Conservation (phyloP, 768 basidiomycete species). For the Clavaria fumosa region DNA sequence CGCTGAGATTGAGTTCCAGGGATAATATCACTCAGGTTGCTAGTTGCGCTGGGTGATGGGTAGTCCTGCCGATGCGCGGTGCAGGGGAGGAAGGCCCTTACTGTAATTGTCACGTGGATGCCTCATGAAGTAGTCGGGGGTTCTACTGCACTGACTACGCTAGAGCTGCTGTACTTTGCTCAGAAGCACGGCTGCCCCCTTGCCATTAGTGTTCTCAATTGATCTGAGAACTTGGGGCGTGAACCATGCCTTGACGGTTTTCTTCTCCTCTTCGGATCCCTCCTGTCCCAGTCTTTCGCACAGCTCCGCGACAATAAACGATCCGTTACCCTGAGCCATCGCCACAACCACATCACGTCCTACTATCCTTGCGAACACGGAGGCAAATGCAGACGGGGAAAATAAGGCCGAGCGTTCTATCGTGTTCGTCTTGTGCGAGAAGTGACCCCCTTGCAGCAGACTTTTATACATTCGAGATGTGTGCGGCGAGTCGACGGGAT, state of each 20-base stretch:
- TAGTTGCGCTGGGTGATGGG: no score
- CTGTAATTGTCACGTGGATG: no score
- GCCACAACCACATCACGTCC: conserved; percentile 34
- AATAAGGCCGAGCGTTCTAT: conserved; percentile 40
- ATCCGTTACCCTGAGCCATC: conserved; percentile 48
- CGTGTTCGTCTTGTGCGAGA: conserved; percentile 40
- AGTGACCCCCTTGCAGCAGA: conserved; percentile 85
- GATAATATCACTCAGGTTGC: no score
- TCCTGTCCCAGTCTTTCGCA: conserved; percentile 39
- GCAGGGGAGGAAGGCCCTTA: no score
- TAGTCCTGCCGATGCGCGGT: no score
- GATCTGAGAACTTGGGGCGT: conserved; percentile 26
- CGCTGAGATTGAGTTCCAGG: no score
- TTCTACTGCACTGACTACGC: background rate
- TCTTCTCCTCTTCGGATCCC: conserved; percentile 25
- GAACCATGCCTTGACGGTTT: conserved; percentile 45
- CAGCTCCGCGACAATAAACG: conserved; percentile 64
- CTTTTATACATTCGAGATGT: conserved; percentile 77
- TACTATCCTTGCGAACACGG: conserved; percentile 36
- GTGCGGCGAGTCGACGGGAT: conserved; percentile 72
- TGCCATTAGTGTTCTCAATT: conserved; percentile 40
- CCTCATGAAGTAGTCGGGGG: no score
- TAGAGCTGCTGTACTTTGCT: conserved; percentile 28
- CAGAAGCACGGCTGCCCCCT: conserved; percentile 57
- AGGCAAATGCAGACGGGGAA: conserved; percentile 45